Base-by-base conservation (phyloP, 106 monocot species). In the Dendrobium nobile region DNA sequence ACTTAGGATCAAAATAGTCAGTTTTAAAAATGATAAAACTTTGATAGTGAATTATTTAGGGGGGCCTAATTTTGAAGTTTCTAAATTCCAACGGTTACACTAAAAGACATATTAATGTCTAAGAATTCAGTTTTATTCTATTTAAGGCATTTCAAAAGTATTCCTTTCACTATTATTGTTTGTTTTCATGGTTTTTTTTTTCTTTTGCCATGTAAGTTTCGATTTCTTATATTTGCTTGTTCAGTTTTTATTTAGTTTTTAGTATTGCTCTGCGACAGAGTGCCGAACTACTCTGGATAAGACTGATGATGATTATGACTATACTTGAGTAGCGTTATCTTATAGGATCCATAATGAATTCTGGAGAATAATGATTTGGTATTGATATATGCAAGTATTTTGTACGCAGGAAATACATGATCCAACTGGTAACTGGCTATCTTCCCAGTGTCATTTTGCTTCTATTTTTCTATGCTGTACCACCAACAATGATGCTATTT, bases 401-500 rank as follows among this genome's bases (percentile, higher is more conserved):
- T 74, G 33, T 40, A 43, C 79, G 75, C 89, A 95, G 95, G 82
- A 79, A 59, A 48, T 84, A 82, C 73, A 51, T 91, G 18, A 95
- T 59, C 76, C 88, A 95, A 80, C 37, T 95, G 11, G 86, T 95
- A 13, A 93, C 91, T 3, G 95, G 95, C 17, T 95, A 95, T 81
- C 86, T 95, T 17, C 95, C 95, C 28, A 93, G 93, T 80, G 93
- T 91, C 45, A 84, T 95, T 24, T 78, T 95, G 61, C 80, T 80
- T 76, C 37, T 95, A 61, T 89, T 91, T 83, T 74, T 93, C 15
- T 88, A 85, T 76, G 28, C 45, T 20, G 88, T 95, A 70, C 93
- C 95, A 51, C 95, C 95, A 28, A 78, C 75, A 26, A 95, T 95
- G 95, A 95, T 93, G 91, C 82, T 93, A 31, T 91, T 95, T 80